Percentiles rank a stretch among this genome's conserved stretches.
phyloP scores from a whole-genome alignment of 495 filamentous ascomycete species.

The Neurospora tetrasperma region DNA sequence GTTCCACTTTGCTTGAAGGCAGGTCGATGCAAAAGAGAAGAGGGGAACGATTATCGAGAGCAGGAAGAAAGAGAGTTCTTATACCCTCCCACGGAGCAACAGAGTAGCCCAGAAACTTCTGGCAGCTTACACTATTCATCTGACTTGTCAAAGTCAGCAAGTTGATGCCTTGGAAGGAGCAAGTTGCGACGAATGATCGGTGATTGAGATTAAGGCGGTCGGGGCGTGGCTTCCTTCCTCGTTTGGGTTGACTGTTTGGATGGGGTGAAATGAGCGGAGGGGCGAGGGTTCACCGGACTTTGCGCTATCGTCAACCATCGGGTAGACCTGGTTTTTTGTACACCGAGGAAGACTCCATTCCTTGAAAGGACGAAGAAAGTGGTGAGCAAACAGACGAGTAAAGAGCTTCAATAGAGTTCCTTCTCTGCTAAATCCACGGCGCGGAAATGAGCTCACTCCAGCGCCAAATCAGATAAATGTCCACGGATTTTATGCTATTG shows the following conservation, averaged over 20 bases:
- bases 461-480: no score
- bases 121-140: neutral
- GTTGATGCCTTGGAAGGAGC: neutral
- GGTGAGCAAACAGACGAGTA: no score
- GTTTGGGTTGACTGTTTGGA: neutral
- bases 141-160: no score
- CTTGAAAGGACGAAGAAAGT: no score
- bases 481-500: neutral
- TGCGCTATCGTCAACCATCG: no score
- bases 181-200: neutral
- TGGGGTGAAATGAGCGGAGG: neutral
- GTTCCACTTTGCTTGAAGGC: neutral
- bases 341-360: no score
- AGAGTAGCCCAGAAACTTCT: neutral
- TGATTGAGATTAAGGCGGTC: neutral
- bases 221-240: neutral
- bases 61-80: neutral
- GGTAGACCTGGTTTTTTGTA: no score
- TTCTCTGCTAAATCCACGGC: no score
- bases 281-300: neutral
- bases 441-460: no score
- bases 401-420: no score
- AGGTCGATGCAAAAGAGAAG: neutral
- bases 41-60: neutral
- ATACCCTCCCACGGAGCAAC: neutral